Evolutionary conservation across 768 basidiomycete species (phyloP), one percentile per base, ranked within the genome.

Genomic region (Astraeus odoratus): DNA sequence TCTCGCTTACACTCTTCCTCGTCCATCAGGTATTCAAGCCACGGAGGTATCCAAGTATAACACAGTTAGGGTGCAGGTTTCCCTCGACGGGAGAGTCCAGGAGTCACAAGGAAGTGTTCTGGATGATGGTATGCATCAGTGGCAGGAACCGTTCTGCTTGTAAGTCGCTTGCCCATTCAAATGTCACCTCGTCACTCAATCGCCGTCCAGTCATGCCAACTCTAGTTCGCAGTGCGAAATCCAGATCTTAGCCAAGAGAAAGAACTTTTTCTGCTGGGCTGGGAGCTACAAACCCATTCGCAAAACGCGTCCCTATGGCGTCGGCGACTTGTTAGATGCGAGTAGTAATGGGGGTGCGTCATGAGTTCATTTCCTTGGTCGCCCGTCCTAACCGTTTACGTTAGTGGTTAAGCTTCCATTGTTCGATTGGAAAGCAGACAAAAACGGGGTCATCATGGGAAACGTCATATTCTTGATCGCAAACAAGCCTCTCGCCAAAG

Each of bases 371-470:
- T 60, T 26, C 57, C 51, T 41, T 50, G 50, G 52, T 56, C 57
- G 22, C 34, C 27, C 36, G 13, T 54, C 47, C 52, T 63, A 23
- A 57, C 41, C 39, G 26, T 58, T 61, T 61, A 61, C 60, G 60
- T 61, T 36, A 61, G 60, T 27, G n/a, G 42, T 61, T 29, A 58
- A 46, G 20, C 60, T 61, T 61, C 60, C 60, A 63, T 63, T 61
- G 54, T 61, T 54, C 47, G 52, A 60, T 54, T 53, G 51, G 39
- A 62, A 42, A 60, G 45, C 60, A 49, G 58, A 61, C 50, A 18
- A 46, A 56, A 56, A 50, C 56, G 51, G 50, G 48, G 56, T 49
- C 29, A 52, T 50, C 50, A 50, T 50, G 50, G 60, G 60, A 58
- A 56, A 49, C 51, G 44, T 61, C 47, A 52, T 51, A 43, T 56